A percentile compares a stretch with the other conserved stretches of the same genome.
phyloP scores from a whole-genome alignment of 73 alveolate species.

The Paramecium bursaria region DNA sequence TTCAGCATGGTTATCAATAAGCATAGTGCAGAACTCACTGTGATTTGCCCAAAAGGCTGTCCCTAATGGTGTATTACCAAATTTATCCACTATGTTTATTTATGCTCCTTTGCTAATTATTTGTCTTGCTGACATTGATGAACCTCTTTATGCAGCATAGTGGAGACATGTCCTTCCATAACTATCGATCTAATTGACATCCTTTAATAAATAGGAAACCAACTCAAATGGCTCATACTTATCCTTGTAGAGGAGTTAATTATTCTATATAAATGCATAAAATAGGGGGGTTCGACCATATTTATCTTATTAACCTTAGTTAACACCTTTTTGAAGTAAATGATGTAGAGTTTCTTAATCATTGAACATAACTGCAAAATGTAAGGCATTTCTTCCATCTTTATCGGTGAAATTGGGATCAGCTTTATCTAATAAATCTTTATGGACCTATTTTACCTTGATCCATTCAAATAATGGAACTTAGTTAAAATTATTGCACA shows the following conservation, averaged over 20 bases:
- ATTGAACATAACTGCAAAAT: constrained; percentile 77
- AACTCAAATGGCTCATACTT: constrained; percentile 86
- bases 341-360: constrained; percentile 76
- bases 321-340: constrained; percentile 75
- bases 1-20: constrained; percentile 80
- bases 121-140: constrained; percentile 77
- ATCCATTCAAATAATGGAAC: too few relatives aligned
- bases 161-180: constrained; percentile 85
- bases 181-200: constrained; percentile 73
- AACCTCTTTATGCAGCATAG: constrained; percentile 82
- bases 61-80: constrained; percentile 85
- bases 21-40: constrained; percentile 76
- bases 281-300: constrained; percentile 84
- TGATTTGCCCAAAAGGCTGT: constrained; percentile 76
- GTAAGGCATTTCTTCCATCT: constrained; percentile 77
- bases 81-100: constrained; percentile 78
- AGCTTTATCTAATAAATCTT: constrained; percentile 67
- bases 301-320: constrained; percentile 73
- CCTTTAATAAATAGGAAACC: constrained; percentile 72
- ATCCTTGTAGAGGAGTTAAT: constrained; percentile 45
- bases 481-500: too few relatives aligned
- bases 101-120: constrained; percentile 76
- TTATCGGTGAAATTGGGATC: constrained; percentile 73
- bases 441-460: too few relatives aligned
- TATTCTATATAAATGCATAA: constrained; percentile 83